Evolutionary conservation across 352 stramenopile genomes (phyloP), one percentile per base, ranked within the genome.

Genomic region (Globisporangium yorkense): DNA sequence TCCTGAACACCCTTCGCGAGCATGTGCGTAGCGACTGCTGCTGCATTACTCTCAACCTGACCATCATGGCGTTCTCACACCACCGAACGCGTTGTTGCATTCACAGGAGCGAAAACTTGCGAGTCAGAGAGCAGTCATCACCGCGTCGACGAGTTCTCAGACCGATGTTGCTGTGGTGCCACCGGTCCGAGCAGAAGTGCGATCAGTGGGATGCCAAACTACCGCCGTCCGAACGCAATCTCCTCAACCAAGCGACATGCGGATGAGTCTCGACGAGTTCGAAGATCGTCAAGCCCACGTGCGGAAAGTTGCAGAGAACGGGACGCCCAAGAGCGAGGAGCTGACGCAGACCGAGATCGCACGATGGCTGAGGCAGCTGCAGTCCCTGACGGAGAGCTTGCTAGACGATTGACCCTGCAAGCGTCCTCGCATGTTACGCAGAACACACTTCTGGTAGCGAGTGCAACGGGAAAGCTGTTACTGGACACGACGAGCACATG

Each of bases 331-430:
- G 50, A 35, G 33, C 3, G 40, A 56, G 43, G 41, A 59, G 45
- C 56, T 59, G n/a, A 41, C 40, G 15, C 48, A 57, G 18, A 46
- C 70, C 27, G 68, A 75, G 44, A 62, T 84, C 31, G 69, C 58
- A 54, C 41, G 61, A 51, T 71, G 77, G 0, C 53, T 89, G 40
- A 61, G 74, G 41, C 70, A 83, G 31, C 54, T 89, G 57, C 75
- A 89, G 44, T 76, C 65, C 4, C 65, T 89, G 37, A 87, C 75
- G 2, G 74, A 77, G 31, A 85, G 73, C 37, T 65, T 89, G 21
- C 45, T 89, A 18, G 71, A 67, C 1, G 75, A 89, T 33, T 88
- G 46, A 73, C 7, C 7, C 2, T 20, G 20, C 41, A 24, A 13
- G 39, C 12, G 10, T 43, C 24, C 12, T 12, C 12, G n/a, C 12